Evolutionary conservation across 208 protist species (phyloP), one percentile per base, ranked within the genome.

Genomic region (Leishmania tropica): DNA sequence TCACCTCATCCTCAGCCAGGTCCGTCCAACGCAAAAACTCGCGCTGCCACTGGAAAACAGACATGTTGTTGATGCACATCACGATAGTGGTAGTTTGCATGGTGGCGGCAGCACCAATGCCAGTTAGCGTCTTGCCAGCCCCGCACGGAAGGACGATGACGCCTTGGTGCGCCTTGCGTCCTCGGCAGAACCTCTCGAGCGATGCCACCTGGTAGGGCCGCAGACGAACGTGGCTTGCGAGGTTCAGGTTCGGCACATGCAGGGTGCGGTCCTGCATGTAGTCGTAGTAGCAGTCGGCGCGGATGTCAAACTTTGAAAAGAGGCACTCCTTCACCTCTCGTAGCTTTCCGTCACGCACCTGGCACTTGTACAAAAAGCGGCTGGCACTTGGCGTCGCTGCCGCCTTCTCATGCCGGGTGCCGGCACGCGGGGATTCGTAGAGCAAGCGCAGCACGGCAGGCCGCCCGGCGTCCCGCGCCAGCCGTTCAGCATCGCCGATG

Each of bases 81-180:
- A 99, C 96, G 11, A 99, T 91, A 0, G 95, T 98, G 19, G 90
- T 88, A 81, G 99, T 99, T 78, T 99, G 97, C 74, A 99, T 87
- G 10, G 94, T 99, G 40, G 87, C 89, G 3, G 96, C 93, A 0
- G 98, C 98, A 7, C 97, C 98, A 73, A 99, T 99, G n/a, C 99
- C 99, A 19, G 99, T 99, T 15, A 99, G 94, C 24, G 99, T 99
- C 89, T 99, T 99, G 65, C 99, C 99, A 5, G 99, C 98, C 40
- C 99, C 99, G 89, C 99, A 99, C 37, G 99, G 99, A 8, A 99
- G 93, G 56, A 99, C 99, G 80, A 99, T 98, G 31, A 99, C 97
- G 31, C 99, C 99, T 64, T 95, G 94, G 80, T 98, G 94, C 17
- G 97, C 96, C 81, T 95, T 96, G 62, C 88, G 85, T 11, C 92